Percentiles rank a stretch among this genome's conserved stretches.
phyloP scores from a whole-genome alignment of 306 rosid genomes.

The Dryas alaskensis region DNA sequence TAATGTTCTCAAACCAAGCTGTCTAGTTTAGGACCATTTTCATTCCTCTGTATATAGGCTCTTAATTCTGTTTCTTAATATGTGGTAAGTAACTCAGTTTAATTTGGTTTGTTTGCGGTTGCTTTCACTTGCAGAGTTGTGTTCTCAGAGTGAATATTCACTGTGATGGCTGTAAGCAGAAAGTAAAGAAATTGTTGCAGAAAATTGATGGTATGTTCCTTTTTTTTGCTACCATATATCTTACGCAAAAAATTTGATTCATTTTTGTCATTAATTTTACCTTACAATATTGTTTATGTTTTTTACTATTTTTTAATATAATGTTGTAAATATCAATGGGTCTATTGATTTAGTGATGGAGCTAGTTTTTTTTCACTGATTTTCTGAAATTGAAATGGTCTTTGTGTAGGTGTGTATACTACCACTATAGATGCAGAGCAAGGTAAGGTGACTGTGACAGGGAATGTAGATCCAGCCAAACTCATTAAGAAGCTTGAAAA shows the following conservation, averaged over 20 bases:
- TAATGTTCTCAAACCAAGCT: neutral
- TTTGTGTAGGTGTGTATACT: conserved; percentile 47
- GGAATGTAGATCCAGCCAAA: conserved; percentile 55
- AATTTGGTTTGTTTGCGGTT: conserved; percentile 11
- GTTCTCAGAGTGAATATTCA: conserved; percentile 73
- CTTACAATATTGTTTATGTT: too few relatives aligned
- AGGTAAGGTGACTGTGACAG: conserved; percentile 57
- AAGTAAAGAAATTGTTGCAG: conserved; percentile 76
- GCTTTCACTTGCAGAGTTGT: conserved; percentile 52
- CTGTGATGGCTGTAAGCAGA: conserved; percentile 83
- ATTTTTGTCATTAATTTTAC: neutral
- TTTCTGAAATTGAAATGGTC: neutral
- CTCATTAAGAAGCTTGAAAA: conserved; percentile 56
- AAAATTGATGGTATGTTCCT: conserved; percentile 71
- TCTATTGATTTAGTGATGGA: neutral
- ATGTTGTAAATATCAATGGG: neutral
- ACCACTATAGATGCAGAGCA: conserved; percentile 48
- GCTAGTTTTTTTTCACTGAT: too few relatives aligned
- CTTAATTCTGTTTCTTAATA: too few relatives aligned
- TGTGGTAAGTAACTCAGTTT: neutral
- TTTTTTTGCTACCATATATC: neutral
- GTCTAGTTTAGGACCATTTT: neutral
- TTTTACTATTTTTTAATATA: neutral
- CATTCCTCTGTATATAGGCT: neutral
- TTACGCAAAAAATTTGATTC: neutral